phyloP scores from a whole-genome alignment of 2,329 filamentous ascomycete genomes.

The Ophiostoma tasmaniense region DNA sequence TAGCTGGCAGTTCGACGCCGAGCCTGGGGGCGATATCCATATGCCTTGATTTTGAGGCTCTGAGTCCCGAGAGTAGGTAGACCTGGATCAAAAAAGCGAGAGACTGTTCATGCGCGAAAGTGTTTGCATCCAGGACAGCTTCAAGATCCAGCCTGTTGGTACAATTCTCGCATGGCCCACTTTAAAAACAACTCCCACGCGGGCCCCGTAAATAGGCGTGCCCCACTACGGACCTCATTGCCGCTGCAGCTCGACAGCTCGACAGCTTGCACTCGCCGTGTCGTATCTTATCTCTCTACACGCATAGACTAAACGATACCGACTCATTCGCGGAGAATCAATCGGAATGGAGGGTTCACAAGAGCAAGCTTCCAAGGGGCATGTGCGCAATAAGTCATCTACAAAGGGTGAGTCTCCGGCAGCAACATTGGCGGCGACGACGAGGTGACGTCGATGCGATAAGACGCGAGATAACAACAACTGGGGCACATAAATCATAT shows the following conservation, averaged over 20 bases:
- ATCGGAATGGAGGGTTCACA: slow-evolving; percentile 20
- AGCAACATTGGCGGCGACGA: background rate
- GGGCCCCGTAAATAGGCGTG: background rate
- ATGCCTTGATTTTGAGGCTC: background rate
- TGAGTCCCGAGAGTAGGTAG: too few species aligned
- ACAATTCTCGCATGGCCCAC: background rate
- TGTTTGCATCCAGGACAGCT: background rate
- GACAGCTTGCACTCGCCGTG: background rate
- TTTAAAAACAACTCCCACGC: background rate
- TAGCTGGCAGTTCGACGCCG: background rate
- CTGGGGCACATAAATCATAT: background rate
- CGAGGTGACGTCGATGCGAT: background rate
- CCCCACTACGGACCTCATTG: background rate
- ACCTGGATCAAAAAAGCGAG: too few species aligned
- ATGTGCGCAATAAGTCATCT: slow-evolving; percentile 32
- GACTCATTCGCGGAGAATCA: background rate
- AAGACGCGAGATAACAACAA: background rate
- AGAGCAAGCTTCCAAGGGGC: slow-evolving; percentile 21
- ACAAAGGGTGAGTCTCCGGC: slow-evolving; percentile 28
- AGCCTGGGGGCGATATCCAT: too few species aligned
- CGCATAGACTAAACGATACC: background rate
- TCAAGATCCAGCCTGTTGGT: background rate
- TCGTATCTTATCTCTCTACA: background rate
- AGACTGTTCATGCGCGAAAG: background rate
- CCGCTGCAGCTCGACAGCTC: background rate